Evolutionary conservation across 768 basidiomycete genomes (phyloP), one percentile per base, ranked within the genome.

Genomic region (Lanmaoa rubissima): DNA sequence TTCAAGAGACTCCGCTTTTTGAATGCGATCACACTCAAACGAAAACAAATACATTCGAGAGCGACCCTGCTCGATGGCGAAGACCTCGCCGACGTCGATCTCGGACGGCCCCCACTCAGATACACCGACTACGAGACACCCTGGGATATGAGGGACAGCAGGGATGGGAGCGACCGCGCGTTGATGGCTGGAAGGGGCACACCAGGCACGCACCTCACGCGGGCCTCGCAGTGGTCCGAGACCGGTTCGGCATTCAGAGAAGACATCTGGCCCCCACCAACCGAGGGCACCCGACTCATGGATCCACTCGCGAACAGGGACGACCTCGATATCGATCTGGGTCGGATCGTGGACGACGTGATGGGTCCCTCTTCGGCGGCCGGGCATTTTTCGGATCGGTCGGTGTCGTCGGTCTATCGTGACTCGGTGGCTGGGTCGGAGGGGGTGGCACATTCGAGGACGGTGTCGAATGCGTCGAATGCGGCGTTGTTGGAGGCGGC

Each of bases 181-280:
- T 19, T 51, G 13, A 39, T 60, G n/a, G 5, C 38, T 9, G 38
- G 34, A 38, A 17, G 34, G 3, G 24, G 24, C 7, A 14, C 35
- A 32, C 52, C 31, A 6, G 13, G 45, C 36, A 24, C 12, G 0
- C 39, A 28, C 21, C 9, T 1, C 49, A 34, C 21, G 14, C 21
- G 17, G 14, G 13, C 26, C 9, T 36, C 39, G 2, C 54, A 39
- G 19, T 44, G 54, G 19, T 74, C 79, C 2, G 78, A 80, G 38
- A 66, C 74, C 2, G 79, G 78, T 1, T 80, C 79, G 0, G 71
- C 78, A 36, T 81, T 82, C 65, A 70, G 73, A 17, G 81, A 82
- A 49, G 77, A 80, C 38, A 11, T 79, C 0, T 79, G 77, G 75
- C 74, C 74, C 1, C 76, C 77, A 0, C 80, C 80, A 1, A 52